phyloP scores from a whole-genome alignment of 2,329 filamentous ascomycete species.

The Trichothecium sympodiale region DNA sequence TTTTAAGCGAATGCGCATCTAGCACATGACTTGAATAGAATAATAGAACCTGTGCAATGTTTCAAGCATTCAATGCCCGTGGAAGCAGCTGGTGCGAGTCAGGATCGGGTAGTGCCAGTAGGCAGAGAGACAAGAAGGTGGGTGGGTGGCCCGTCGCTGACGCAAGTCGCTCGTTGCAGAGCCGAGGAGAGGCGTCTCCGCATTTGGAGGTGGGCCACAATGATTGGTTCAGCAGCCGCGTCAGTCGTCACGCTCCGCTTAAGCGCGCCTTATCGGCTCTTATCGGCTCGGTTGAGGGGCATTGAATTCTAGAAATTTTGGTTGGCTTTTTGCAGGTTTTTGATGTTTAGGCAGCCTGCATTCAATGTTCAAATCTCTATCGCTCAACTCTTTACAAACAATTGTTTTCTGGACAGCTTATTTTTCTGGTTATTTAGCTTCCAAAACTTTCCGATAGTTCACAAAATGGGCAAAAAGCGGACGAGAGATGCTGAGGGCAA shows the following conservation, averaged over 20 bases:
- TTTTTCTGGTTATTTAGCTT: neutral
- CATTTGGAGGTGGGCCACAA: neutral
- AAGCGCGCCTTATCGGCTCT: constrained; percentile 13
- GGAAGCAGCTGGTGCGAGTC: no score
- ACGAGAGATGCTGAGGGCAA: constrained; percentile 34
- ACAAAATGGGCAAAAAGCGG: constrained; percentile 37
- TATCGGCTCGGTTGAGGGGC: constrained; percentile 1
- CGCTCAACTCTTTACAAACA: no score
- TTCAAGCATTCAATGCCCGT: no score
- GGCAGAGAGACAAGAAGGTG: neutral
- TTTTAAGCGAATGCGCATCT: no score
- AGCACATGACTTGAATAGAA: no score
- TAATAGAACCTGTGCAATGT: no score
- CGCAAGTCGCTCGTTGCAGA: constrained; percentile 12
- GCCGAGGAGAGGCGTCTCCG: constrained; percentile 2
- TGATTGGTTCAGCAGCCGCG: constrained; percentile 1
- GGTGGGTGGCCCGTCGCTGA: constrained; percentile 12
- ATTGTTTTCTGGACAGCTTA: no score
- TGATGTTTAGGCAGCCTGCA: neutral
- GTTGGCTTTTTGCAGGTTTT: neutral
- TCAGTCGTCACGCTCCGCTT: constrained; percentile 7
- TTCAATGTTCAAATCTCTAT: neutral
- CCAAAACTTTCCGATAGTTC: no score
- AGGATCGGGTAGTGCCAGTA: no score
- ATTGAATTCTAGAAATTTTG: neutral